Evolutionary conservation across 1,284 basidiomycete genomes (phyloP).

Genomic region (Marasmius sp.): DNA sequence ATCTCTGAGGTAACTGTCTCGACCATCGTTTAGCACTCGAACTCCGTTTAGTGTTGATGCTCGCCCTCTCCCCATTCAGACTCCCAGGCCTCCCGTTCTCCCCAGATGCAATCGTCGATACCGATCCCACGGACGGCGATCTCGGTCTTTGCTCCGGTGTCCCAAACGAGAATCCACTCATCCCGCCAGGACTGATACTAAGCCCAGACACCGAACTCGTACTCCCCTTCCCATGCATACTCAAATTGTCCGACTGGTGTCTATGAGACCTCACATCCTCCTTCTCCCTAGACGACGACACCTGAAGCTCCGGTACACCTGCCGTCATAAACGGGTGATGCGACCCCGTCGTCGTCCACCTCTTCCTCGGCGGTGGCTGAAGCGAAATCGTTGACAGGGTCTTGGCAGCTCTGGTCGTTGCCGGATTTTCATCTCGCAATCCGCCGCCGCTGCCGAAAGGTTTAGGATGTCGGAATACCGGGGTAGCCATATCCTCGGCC

Average conservation of each 20-base stretch:
- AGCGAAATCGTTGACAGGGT: constrained; percentile 47
- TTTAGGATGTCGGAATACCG: not conserved
- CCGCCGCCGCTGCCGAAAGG: constrained; percentile 10
- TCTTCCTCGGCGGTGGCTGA: constrained; percentile 65
- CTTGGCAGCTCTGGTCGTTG: constrained; percentile 24
- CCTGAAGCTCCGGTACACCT: not conserved
- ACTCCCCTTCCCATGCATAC: not conserved
- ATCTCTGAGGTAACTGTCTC: constrained; percentile 53
- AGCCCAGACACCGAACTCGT: not conserved
- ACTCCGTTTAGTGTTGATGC: constrained; percentile 30
- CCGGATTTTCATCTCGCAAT: constrained; percentile 14
- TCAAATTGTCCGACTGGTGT: constrained; percentile 18
- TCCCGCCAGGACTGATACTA: not conserved
- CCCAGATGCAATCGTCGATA: constrained; percentile 11
- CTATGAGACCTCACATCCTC: constrained; percentile 16
- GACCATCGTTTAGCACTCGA: constrained; percentile 57
- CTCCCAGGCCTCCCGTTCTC: constrained; percentile 1
- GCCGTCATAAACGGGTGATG: not conserved
- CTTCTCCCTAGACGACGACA: constrained; percentile 24
- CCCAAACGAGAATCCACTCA: constrained; percentile 12
- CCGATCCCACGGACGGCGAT: constrained; percentile 10
- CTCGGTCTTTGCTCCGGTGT: constrained; percentile 12
- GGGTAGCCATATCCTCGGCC: constrained; percentile 15
- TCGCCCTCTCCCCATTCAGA: constrained; percentile 5
- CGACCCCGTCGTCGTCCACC: constrained; percentile 40